phyloP scores from a whole-genome alignment of 768 basidiomycete species.

The Pisolithus albus region DNA sequence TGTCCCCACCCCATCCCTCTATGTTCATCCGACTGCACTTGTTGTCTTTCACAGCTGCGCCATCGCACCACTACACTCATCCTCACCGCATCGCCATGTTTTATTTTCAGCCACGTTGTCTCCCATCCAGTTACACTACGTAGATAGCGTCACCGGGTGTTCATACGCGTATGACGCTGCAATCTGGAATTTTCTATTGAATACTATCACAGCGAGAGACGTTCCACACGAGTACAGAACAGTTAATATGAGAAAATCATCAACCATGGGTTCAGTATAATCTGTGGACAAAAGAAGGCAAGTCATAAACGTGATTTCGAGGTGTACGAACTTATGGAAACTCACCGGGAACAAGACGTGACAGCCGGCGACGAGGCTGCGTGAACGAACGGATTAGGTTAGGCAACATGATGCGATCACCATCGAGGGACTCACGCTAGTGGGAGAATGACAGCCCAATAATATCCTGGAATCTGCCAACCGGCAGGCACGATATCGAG shows the following conservation, averaged over 20 bases:
- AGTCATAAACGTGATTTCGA: not conserved
- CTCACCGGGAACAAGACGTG: slow-evolving; percentile 73
- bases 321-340: slow-evolving; percentile 9
- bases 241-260: slow-evolving; percentile 68
- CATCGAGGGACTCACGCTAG: slow-evolving; percentile 45
- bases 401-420: not conserved
- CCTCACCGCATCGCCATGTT: too few species aligned
- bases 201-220: too few species aligned
- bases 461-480: slow-evolving; percentile 55
- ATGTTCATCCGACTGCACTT: too few species aligned
- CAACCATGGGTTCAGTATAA: slow-evolving; percentile 83
- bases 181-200: too few species aligned
- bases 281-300: slow-evolving; percentile 29
- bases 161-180: too few species aligned
- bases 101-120: too few species aligned
- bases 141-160: too few species aligned
- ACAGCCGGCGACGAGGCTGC: slow-evolving; percentile 51
- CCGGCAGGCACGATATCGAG: slow-evolving; percentile 47
- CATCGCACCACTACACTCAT: too few species aligned
- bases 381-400: not conserved
- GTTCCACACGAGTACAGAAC: too few species aligned
- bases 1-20: too few species aligned
- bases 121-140: too few species aligned
- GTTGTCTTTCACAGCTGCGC: too few species aligned
- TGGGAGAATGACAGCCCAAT: slow-evolving; percentile 77